Evolutionary conservation across 495 filamentous ascomycete species (phyloP).

Genomic region (Penicillium cinerascens): DNA sequence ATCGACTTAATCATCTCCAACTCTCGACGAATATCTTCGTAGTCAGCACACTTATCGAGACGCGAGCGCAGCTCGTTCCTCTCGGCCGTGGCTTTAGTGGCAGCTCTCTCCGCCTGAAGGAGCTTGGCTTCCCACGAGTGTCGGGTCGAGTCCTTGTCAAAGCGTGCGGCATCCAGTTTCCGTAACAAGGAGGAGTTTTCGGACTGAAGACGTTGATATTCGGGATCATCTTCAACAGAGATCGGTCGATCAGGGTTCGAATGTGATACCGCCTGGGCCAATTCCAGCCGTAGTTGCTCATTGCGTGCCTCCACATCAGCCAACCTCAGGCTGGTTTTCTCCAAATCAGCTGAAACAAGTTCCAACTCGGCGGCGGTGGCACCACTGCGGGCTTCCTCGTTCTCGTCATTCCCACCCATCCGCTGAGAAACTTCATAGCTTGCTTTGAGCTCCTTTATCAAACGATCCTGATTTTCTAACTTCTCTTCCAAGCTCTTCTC

Average conservation of each 20-base stretch:
- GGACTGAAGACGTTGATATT: slow-evolving; percentile 77
- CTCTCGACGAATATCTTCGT: slow-evolving; percentile 93
- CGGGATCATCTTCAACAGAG: slow-evolving; percentile 78
- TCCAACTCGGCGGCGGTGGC: slow-evolving; percentile 89
- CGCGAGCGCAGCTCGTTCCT: slow-evolving; percentile 72
- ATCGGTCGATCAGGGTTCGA: slow-evolving; percentile 54
- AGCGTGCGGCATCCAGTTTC: slow-evolving; percentile 75
- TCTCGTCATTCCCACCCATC: slow-evolving; percentile 67
- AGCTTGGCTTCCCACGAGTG: slow-evolving; percentile 69
- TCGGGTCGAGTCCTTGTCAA: slow-evolving; percentile 77
- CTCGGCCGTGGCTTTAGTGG: slow-evolving; percentile 59
- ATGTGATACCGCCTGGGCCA: slow-evolving; percentile 83
- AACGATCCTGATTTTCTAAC: slow-evolving; percentile 85
- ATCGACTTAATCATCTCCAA: slow-evolving; percentile 95
- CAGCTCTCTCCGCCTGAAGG: slow-evolving; percentile 41
- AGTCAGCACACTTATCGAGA: slow-evolving; percentile 86
- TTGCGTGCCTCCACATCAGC: slow-evolving; percentile 93
- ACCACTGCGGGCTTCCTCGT: slow-evolving; percentile 50
- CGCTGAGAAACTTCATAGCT: slow-evolving; percentile 96
- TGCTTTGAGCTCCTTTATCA: slow-evolving; percentile 92
- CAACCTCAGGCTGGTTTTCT: slow-evolving; percentile 80
- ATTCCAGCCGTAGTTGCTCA: slow-evolving; percentile 84
- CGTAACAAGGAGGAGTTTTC: slow-evolving; percentile 89
- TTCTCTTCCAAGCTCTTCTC: slow-evolving; percentile 91
- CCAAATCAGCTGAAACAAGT: slow-evolving; percentile 84